Conservation (phyloP, 768 basidiomycete species). For the Sporobolomyces pararoseus region DNA sequence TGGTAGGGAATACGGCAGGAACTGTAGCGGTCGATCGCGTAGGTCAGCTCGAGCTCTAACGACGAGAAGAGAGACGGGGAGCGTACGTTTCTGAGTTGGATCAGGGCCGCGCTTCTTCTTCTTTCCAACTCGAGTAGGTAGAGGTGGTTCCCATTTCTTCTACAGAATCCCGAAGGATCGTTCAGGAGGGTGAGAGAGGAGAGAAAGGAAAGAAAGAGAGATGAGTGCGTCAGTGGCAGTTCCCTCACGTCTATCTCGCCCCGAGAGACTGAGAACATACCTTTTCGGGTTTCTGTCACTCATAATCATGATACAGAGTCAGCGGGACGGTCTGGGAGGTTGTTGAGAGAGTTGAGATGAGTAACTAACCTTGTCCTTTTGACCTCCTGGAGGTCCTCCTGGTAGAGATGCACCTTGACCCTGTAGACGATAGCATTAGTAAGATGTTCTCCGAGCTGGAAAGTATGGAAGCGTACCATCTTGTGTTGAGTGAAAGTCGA, state of each 20-base stretch:
- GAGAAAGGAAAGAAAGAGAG: neutral
- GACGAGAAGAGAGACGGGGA: neutral
- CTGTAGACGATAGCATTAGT: neutral
- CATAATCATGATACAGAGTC: no score
- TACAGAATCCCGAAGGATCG: conserved; percentile 47
- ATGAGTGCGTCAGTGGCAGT: conserved; percentile 33
- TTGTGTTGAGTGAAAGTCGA: neutral
- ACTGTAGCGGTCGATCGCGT: conserved; percentile 51
- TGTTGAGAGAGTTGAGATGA: neutral
- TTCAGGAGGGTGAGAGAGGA: neutral
- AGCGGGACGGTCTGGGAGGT: fast-evolving
- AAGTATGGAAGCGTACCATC: conserved; percentile 8
- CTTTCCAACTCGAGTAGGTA: conserved; percentile 94
- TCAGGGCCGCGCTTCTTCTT: conserved; percentile 91
- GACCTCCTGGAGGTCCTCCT: conserved; percentile 18
- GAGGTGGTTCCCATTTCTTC: conserved; percentile 98
- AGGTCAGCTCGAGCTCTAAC: neutral
- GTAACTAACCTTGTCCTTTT: conserved; percentile 21
- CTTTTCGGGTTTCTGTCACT: conserved; percentile 41
- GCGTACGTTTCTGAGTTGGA: conserved; percentile 64
- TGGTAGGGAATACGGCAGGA: conserved; percentile 87
- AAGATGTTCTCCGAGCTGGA: neutral
- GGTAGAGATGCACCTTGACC: conserved; percentile 34
- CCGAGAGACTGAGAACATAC: conserved; percentile 1
- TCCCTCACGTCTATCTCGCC: neutral